Conservation (phyloP, 164 flowering plant species). For the Saururus chinensis region DNA sequence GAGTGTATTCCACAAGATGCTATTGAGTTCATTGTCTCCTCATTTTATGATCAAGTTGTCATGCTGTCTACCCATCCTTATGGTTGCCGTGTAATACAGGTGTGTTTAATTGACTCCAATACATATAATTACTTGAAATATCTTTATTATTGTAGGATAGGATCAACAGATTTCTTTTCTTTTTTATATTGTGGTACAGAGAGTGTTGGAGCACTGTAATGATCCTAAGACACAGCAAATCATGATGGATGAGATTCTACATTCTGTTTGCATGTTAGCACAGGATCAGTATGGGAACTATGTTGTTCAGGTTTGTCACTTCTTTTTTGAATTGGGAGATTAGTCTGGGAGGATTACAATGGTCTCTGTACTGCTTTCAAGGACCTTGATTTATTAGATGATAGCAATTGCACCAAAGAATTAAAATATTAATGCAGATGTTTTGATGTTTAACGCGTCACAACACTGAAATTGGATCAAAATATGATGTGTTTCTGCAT, state of each 20-base stretch:
- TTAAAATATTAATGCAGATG: too few species aligned
- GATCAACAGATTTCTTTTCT: neutral
- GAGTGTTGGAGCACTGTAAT: constrained; percentile 81
- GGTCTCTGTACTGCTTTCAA: too few species aligned
- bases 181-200: constrained; percentile 23
- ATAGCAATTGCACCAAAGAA: too few species aligned
- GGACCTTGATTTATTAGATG: too few species aligned
- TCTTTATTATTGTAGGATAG: too few species aligned
- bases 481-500: too few species aligned
- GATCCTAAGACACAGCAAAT: constrained; percentile 65
- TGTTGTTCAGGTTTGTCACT: constrained; percentile 82
- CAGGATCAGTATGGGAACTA: constrained; percentile 98
- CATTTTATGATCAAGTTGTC: constrained; percentile 87
- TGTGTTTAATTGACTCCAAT: constrained; percentile 5
- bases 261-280: constrained; percentile 72
- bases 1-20: constrained; percentile 93
- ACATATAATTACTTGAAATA: too few species aligned
- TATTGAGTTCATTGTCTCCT: constrained; percentile 72
- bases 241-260: constrained; percentile 90
- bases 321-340: neutral
- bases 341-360: too few species aligned
- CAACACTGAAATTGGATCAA: too few species aligned
- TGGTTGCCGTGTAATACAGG: constrained; percentile 98
- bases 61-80: constrained; percentile 92
- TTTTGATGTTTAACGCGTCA: too few species aligned